Percentiles rank a stretch among this genome's conserved stretches.
Evolutionary conservation across 495 filamentous ascomycete genomes (phyloP).

Genomic region (Lentithecium fluviatile): DNA sequence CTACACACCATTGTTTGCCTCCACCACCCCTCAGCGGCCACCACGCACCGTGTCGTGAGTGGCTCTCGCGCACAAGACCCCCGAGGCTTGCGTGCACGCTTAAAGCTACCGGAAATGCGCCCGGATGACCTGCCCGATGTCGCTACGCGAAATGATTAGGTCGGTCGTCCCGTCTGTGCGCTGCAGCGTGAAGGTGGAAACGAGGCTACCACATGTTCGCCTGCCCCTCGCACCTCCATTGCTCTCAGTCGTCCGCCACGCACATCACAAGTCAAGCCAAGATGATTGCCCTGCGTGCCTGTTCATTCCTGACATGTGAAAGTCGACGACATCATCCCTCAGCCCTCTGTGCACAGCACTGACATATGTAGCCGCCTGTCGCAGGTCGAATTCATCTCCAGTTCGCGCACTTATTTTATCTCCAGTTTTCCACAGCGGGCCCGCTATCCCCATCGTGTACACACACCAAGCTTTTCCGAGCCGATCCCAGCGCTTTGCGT

Average conservation of each 20-base stretch:
- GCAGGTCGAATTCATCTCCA: background rate
- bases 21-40: background rate
- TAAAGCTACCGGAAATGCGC: conserved; percentile 4
- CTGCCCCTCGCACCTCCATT: background rate
- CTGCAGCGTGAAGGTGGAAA: conserved; percentile 9
- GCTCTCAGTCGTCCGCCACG: conserved; percentile 4
- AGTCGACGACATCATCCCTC: conserved; percentile 18
- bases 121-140: conserved; percentile 20
- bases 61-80: conserved; percentile 3
- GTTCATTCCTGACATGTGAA: conserved; percentile 22
- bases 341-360: background rate
- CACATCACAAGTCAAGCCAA: background rate
- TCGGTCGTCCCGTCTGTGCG: conserved; percentile 4
- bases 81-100: conserved; percentile 1
- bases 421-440: conserved; percentile 2
- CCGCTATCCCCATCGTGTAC: conserved; percentile 9
- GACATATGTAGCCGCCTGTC: background rate
- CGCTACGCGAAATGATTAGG: conserved; percentile 18
- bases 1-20: background rate
- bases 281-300: background rate
- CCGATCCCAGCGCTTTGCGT: background rate
- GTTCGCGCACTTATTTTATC: background rate
- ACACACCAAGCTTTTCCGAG: conserved; percentile 22
- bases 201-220: conserved; percentile 27
- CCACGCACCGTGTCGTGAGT: conserved; percentile 9